Base-by-base conservation (phyloP, 2,329 filamentous ascomycete species). In the Xenoacremonium recifei region DNA sequence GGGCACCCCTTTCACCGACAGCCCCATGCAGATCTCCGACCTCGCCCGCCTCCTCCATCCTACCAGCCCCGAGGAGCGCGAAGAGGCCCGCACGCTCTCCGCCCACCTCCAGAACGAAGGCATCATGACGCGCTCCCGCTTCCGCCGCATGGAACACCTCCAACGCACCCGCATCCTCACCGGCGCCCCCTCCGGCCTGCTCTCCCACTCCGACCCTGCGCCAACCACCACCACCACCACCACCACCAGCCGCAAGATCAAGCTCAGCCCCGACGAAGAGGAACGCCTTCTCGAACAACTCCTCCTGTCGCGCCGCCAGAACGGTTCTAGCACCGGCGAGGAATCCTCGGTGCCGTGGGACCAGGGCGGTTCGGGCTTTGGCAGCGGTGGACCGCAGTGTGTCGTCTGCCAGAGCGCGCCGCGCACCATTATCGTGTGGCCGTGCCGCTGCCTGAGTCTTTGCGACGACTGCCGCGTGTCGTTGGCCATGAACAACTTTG, bases 401-500 rank as follows among this genome's bases (percentile, higher is more conserved):
- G 93, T 97, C 1, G 89, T 99, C 4, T 99, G 93, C 61, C 92
- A 97, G 63, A 82, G 82, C 40, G 78, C 80, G n/a, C 83, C 90
- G 3, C 77, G 93, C 15, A 95, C 88, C 6, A 87, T 97, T 47
- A 87, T 99, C 40, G 85, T 96, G 2, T 97, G 93, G 93, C 93
- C 93, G 0, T 99, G 93, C 63, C 87, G 93, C 3, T 99, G 93
- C 62, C 75, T 99, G 44, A 92, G 89, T 53, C 76, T 97, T 11
- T 97, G 93, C 62, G 93, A 99, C 63, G 93, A 97, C 53, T 97
- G 93, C 62, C 78, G 93, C 21, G 87, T 97, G 25, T 92, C 89
- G 32, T 75, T 97, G 48, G 93, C 93, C 4, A 91, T 95, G 82
- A 95, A 96, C 63, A 97, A 97, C 63, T 97, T 95, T 63, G 89